These are phyloP conservation scores for Saccharomyces eubayanus DNA, from an alignment of 805 yeast genomes.

Conservation along the genomic window DNA sequence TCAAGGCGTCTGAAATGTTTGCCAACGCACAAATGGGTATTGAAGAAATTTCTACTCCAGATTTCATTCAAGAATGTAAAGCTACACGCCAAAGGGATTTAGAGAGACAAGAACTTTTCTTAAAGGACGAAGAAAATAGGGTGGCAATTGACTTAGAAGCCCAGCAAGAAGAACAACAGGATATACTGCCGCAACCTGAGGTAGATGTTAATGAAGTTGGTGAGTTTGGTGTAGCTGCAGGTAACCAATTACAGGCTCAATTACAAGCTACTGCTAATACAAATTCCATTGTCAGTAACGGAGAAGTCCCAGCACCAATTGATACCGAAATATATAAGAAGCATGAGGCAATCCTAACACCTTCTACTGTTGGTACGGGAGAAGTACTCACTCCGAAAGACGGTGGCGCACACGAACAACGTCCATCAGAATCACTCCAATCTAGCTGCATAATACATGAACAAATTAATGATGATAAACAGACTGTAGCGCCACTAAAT, in stretches of 20 bases:
- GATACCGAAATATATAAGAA: not conserved
- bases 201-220: constrained; percentile 9
- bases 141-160: constrained; percentile 1
- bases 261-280: not conserved
- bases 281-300: not conserved
- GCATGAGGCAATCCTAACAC: not conserved
- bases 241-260: constrained; percentile 22
- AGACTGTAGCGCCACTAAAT: not conserved
- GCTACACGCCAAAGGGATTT: constrained; percentile 61
- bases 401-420: not conserved
- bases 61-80: constrained; percentile 67
- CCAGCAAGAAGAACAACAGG: constrained; percentile 3
- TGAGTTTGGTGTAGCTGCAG: constrained; percentile 19
- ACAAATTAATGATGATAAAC: not conserved
- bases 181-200: constrained; percentile 1
- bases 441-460: not conserved
- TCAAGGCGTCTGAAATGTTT: constrained; percentile 84
- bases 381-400: not conserved
- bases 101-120: constrained; percentile 36
- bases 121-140: constrained; percentile 31
- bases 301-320: not conserved
- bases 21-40: constrained; percentile 94
- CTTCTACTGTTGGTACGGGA: not conserved
- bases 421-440: not conserved
- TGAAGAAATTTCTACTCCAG: constrained; percentile 75